Evolutionary conservation across 2,329 filamentous ascomycete genomes (phyloP).

Genomic region (Alternaria atra): DNA sequence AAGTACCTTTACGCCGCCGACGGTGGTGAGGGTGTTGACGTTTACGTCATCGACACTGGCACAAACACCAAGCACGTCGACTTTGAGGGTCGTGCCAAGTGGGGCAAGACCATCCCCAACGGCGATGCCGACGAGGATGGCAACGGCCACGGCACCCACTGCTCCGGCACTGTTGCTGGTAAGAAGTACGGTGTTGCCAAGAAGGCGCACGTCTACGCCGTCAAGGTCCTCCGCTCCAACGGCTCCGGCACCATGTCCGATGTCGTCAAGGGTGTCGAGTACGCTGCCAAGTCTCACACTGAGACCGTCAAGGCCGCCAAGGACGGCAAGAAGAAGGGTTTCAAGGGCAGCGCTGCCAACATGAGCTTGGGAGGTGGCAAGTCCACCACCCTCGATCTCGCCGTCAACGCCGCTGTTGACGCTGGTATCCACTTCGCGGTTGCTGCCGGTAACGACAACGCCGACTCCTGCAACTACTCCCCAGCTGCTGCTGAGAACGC

Average conservation of each 20-base stretch:
- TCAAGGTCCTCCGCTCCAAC: conserved; percentile 98
- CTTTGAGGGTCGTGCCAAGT: conserved; percentile 93
- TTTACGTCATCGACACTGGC: conserved; percentile 98
- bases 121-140: conserved; percentile 90
- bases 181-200: conserved; percentile 99
- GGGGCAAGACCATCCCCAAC: conserved; percentile 94
- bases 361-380: conserved; percentile 99
- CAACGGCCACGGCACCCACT: conserved; percentile 98
- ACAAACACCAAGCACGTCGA: conserved; percentile 94
- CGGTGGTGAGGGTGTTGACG: conserved; percentile 96
- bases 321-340: conserved; percentile 89
- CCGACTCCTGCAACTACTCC: conserved; percentile 99
- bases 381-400: conserved; percentile 87
- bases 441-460: conserved; percentile 97
- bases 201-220: conserved; percentile 95
- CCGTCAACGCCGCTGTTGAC: conserved; percentile 91
- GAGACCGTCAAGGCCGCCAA: conserved; percentile 81
- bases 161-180: conserved; percentile 95
- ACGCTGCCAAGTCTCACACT: conserved; percentile 81
- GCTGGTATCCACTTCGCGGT: conserved; percentile 97
- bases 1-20: conserved; percentile 94
- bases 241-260: conserved; percentile 98
- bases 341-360: conserved; percentile 99
- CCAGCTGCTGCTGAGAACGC: conserved; percentile 91
- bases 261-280: conserved; percentile 98